These are phyloP conservation scores for Daldinia caldariorum DNA, from an alignment of 495 filamentous ascomycete genomes.

Conservation along the genomic window DNA sequence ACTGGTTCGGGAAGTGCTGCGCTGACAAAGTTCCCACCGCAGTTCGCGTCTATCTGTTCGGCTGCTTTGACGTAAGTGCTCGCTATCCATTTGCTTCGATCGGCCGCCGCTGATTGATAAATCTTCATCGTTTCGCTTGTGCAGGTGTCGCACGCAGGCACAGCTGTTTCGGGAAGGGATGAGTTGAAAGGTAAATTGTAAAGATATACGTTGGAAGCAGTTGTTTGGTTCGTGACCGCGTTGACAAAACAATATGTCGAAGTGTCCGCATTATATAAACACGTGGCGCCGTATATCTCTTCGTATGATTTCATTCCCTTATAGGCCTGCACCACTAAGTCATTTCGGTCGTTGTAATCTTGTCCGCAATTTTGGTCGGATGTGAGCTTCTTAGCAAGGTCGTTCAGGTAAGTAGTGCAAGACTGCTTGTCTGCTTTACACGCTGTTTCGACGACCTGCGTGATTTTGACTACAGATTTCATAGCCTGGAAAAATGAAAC, in stretches of 20 bases:
- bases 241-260: slow-evolving; percentile 81
- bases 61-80: slow-evolving; percentile 71
- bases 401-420: slow-evolving; percentile 69
- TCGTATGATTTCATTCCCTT: slow-evolving; percentile 76
- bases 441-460: slow-evolving; percentile 73
- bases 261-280: slow-evolving; percentile 67
- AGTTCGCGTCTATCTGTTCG: slow-evolving; percentile 69
- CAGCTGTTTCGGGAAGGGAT: slow-evolving; percentile 66
- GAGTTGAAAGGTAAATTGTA: slow-evolving; percentile 87
- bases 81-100: slow-evolving; percentile 66
- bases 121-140: slow-evolving; percentile 74
- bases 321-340: slow-evolving; percentile 77
- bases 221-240: slow-evolving; percentile 78
- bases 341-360: slow-evolving; percentile 73
- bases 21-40: slow-evolving; percentile 71
- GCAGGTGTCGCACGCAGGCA: slow-evolving; percentile 76
- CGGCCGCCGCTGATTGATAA: slow-evolving; percentile 68
- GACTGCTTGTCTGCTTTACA: slow-evolving; percentile 69
- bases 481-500: slow-evolving; percentile 78
- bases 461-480: slow-evolving; percentile 70
- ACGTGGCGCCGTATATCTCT: slow-evolving; percentile 80
- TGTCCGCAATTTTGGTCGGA: slow-evolving; percentile 68
- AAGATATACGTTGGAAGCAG: slow-evolving; percentile 73
- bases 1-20: slow-evolving; percentile 62
- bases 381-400: slow-evolving; percentile 68